Evolutionary conservation across 257 asterid species (phyloP).

Genomic region (Scutellaria barbata): DNA sequence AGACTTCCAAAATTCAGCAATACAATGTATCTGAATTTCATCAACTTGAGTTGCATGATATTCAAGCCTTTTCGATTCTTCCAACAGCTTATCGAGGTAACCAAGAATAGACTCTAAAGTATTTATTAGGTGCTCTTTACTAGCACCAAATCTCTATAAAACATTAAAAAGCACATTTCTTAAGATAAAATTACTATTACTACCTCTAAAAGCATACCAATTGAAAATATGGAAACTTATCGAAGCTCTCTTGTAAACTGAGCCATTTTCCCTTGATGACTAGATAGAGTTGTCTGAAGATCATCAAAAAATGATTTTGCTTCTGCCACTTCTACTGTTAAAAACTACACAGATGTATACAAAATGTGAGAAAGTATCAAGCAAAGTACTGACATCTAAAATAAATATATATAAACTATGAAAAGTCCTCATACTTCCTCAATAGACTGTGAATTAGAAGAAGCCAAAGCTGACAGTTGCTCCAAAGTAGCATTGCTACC

Average conservation of each 20-base stretch:
- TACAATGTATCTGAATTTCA: conserved; percentile 56
- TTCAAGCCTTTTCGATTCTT: conserved; percentile 67
- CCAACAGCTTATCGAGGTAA: conserved; percentile 55
- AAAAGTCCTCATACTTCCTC: conserved; percentile 60
- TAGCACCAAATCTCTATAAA: conserved; percentile 60
- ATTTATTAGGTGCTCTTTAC: conserved; percentile 53
- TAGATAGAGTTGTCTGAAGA: conserved; percentile 61
- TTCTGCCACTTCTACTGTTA: conserved; percentile 60
- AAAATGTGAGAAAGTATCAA: conserved; percentile 24
- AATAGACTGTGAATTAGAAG: conserved; percentile 53
- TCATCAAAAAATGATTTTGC: conserved; percentile 61
- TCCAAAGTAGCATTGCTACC: conserved; percentile 67
- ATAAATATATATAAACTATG: neutral
- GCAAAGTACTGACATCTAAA: conserved; percentile 13
- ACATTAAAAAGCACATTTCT: neutral
- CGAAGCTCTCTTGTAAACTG: conserved; percentile 76
- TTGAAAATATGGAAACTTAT: conserved; percentile 54
- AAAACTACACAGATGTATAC: conserved; percentile 47
- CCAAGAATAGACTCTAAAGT: conserved; percentile 58
- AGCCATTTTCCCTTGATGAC: conserved; percentile 73
- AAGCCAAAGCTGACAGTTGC: conserved; percentile 62
- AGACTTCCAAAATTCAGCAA: conserved; percentile 68
- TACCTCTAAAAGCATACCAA: neutral
- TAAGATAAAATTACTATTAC: neutral
- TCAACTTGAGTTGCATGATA: conserved; percentile 59